Evolutionary conservation across 2,329 filamentous ascomycete species (phyloP), one percentile per base, ranked within the genome.

Genomic region (Alternaria burnsii): DNA sequence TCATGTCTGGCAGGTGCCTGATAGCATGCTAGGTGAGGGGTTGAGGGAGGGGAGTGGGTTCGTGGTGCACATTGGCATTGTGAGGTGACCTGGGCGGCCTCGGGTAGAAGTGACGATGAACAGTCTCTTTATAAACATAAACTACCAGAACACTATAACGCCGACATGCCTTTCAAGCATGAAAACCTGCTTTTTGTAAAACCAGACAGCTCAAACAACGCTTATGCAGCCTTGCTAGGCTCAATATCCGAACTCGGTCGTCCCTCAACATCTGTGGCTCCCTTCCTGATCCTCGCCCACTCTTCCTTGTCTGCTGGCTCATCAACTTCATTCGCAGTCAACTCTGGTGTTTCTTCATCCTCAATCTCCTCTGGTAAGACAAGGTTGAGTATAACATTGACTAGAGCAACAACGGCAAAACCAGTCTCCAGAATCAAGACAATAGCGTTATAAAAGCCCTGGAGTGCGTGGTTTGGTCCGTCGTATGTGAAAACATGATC

Each of bases 311-410:
- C 80, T 8, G 69, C 71, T 2, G 62, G 63, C 32, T 76, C 77
- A 58, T 82, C 80, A 10, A 66, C 72, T 43, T 74, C 76, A 55
- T 81, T 75, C 1, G 80, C 81, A 22, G 77, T 80, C n/a, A 82
- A 44, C 68, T 82, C 81, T 0, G 79, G 78, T 6, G 59, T 75
- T 52, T 82, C 81, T 30, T 84, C 83, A 43, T 91, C 90, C 69
- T 92, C 91, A n/a, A 90, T 80, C 79, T 97, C 93, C 71, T 92
- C 89, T 0, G 89, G 87, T 16, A 97, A 79, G 0, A 87, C 67
- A 51, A 95, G 77, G 74, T 97, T 97, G 51, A 97, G 82, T 22
- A 91, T 77, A 73, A 95, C 83, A 52, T 88, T 88, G 41, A 94
- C 74, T 24, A 93, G 85, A 0, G 91, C 93, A 0, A 91, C 90